Percentiles rank a stretch among this genome's conserved stretches.
Conservation (phyloP, 208 protist species). For the Leishmania guyanensis region DNA sequence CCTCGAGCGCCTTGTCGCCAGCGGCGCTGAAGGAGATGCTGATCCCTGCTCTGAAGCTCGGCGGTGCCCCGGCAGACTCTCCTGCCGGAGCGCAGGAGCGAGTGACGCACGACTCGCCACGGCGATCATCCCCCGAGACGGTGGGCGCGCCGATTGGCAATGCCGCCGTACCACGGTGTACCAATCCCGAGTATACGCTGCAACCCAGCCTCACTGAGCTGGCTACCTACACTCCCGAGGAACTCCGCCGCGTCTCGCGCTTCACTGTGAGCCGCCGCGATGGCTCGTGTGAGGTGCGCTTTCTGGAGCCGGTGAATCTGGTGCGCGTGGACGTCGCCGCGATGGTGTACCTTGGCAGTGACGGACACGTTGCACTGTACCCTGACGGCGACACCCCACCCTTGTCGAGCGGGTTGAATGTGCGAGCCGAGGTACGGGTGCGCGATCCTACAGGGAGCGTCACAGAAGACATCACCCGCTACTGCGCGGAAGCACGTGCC, state of each 20-base stretch:
- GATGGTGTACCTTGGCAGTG: conserved; percentile 46
- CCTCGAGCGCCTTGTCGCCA: conserved; percentile 52
- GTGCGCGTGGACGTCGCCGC: conserved; percentile 69
- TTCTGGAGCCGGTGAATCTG: conserved; percentile 85
- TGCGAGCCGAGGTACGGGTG: conserved; percentile 69
- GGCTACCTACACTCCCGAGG: conserved; percentile 36
- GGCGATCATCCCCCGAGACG: neutral
- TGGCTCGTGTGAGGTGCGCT: conserved; percentile 62
- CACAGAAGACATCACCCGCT: conserved; percentile 23
- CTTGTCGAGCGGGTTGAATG: conserved; percentile 51
- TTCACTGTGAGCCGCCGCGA: conserved; percentile 68
- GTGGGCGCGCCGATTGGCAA: conserved; percentile 3
- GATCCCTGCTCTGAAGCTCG: conserved; percentile 47
- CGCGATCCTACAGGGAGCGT: conserved; percentile 48
- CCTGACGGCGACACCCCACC: conserved; percentile 38
- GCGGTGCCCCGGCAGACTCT: conserved; percentile 1
- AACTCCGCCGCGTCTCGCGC: conserved; percentile 53
- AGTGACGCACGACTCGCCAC: conserved; percentile 6
- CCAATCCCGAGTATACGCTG: conserved; percentile 56
- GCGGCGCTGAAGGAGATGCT: conserved; percentile 66
- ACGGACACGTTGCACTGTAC: conserved; percentile 74
- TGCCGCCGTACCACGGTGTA: conserved; percentile 57
- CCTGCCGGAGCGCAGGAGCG: neutral
- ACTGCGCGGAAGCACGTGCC: conserved; percentile 11
- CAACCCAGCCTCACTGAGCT: conserved; percentile 64